Evolutionary conservation across 495 filamentous ascomycete species (phyloP), one percentile per base, ranked within the genome.

Genomic region (Parmelia sp.): DNA sequence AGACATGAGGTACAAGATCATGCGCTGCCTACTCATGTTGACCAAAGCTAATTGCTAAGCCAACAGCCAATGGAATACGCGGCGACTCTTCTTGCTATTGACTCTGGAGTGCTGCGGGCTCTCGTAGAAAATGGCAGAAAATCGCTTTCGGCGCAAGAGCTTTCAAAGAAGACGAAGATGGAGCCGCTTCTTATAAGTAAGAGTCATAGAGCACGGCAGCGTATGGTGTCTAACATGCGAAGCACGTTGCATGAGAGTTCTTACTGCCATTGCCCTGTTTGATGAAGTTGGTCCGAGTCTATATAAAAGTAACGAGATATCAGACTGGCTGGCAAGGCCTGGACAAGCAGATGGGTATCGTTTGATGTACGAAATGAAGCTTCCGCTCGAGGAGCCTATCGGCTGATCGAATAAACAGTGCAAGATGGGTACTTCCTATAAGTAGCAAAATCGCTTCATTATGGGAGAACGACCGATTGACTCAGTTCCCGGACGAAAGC

Each of bases 191-290:
- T 40, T 3, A 59, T 25, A 14, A 42, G 57, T 42, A 59, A 59
- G 35, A 12, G n/a, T 19, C 5, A 4, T 44, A 2, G 57, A 59
- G 21, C n/a, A n/a, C 42, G 37, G 36, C 0, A 31, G 21, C 12
- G n/a, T 15, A 42, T 40, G 42, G 42, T 35, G 36, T 59, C 57
- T 59, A 21, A 44, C 36, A 42, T 59, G 36, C 57, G 21, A 59
- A 59, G 57, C 57, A 42, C 57, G 57, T 59, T 59, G 8, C 36
- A 59, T 59, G 57, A 59, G 57, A 15, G 15, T 58, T 14, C 57
- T 40, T 2, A 59, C 57, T 17, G 57, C 36, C 21, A 27, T 40
- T 59, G 36, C 17, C n/a, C 5, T 59, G 17, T 59, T 42, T 59
- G 57, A 59, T 27, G 57, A 59, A 42, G 57, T 59, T 42, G 57